A percentile compares a stretch with the other conserved stretches of the same genome.
phyloP scores from a whole-genome alignment of 768 basidiomycete species.

The Cyclocybe cylindracea region DNA sequence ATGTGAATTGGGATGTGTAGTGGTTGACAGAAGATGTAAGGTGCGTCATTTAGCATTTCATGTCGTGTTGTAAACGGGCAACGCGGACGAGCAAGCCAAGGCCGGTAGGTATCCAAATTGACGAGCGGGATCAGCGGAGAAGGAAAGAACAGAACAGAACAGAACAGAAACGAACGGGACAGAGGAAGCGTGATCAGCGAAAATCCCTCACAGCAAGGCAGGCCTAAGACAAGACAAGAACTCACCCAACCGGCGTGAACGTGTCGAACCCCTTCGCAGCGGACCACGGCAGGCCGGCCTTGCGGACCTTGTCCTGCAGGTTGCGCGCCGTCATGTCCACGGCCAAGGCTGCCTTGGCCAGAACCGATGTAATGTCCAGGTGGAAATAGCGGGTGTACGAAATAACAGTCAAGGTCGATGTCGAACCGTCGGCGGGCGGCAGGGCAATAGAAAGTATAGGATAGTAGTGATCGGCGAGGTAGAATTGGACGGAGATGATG shows the following conservation, averaged over 20 bases:
- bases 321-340: conserved; percentile 98
- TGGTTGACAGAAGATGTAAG: too few species aligned
- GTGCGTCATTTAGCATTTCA: not conserved
- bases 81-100: not conserved
- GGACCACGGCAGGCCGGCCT: conserved; percentile 96
- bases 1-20: not conserved
- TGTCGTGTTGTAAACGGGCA: not conserved
- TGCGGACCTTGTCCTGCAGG: conserved; percentile 90
- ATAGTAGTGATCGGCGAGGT: too few species aligned
- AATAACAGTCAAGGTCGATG: too few species aligned
- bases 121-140: too few species aligned
- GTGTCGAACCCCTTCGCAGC: conserved; percentile 97
- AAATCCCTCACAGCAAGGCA: conserved; percentile 1
- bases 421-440: too few species aligned
- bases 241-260: conserved; percentile 87
- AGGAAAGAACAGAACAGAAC: too few species aligned
- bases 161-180: not conserved
- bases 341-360: conserved; percentile 57
- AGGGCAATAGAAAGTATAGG: too few species aligned
- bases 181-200: not conserved
- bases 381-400: too few species aligned
- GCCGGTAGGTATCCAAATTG: too few species aligned
- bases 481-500: too few species aligned
- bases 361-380: too few species aligned
- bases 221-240: conserved; percentile 6